phyloP scores from a whole-genome alignment of 2,329 filamentous ascomycete genomes.

The Taxawa tesnikishii region DNA sequence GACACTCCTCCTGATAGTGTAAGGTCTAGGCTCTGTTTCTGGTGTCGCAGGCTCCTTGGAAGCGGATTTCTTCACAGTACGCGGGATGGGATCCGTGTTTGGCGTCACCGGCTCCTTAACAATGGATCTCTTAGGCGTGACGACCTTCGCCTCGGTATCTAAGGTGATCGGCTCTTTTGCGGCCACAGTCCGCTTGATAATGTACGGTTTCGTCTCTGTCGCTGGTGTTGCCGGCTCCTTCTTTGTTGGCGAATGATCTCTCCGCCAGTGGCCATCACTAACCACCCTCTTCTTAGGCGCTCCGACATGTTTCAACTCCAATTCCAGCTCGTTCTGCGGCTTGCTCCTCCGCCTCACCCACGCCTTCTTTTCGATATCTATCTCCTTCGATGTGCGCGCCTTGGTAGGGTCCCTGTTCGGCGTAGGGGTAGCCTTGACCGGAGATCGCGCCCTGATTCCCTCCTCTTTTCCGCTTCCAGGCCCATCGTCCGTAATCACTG shows the following conservation, averaged over 20 bases:
- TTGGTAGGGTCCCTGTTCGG: slow-evolving; percentile 1
- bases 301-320: slow-evolving; percentile 36
- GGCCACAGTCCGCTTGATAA: too few species aligned
- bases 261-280: slow-evolving; percentile 76
- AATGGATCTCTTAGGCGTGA: too few species aligned
- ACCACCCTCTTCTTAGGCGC: slow-evolving; percentile 85
- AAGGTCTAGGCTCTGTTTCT: slow-evolving; percentile 1
- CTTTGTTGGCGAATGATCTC: slow-evolving; percentile 15
- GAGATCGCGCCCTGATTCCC: slow-evolving; percentile 2
- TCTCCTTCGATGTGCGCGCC: slow-evolving; percentile 2
- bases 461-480: not conserved
- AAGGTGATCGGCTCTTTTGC: not conserved
- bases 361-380: slow-evolving; percentile 20
- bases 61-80: too few species aligned
- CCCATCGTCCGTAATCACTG: not conserved
- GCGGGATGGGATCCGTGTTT: too few species aligned
- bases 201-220: slow-evolving; percentile 1
- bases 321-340: slow-evolving; percentile 25
- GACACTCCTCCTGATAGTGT: slow-evolving; percentile 5
- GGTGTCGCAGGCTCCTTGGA: not conserved
- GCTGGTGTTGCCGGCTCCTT: slow-evolving; percentile 11
- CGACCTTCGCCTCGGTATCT: not conserved
- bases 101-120: too few species aligned
- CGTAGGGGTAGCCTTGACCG: slow-evolving; percentile 1
- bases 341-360: slow-evolving; percentile 23